Evolutionary conservation across 2,329 filamentous ascomycete species (phyloP).

Genomic region (Sclerotinia trifoliorum): DNA sequence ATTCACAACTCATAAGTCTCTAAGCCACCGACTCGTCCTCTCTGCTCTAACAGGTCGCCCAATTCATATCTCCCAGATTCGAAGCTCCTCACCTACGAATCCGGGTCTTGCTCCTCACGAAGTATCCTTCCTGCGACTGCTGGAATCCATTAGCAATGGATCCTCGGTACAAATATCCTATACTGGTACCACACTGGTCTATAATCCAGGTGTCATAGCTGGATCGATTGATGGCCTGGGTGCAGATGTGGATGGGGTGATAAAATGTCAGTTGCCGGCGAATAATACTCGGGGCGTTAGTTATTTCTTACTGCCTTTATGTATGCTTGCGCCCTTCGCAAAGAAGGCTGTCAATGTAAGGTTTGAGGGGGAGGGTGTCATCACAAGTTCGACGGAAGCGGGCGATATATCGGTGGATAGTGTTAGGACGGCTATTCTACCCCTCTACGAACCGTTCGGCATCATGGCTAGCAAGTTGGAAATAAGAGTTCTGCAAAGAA

Average conservation of each 20-base stretch:
- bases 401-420: slow-evolving; percentile 92
- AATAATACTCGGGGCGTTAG: slow-evolving; percentile 78
- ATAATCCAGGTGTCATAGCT: slow-evolving; percentile 88
- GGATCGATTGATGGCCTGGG: slow-evolving; percentile 73
- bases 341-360: slow-evolving; percentile 88
- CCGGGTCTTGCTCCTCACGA: slow-evolving; percentile 91
- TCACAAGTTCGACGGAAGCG: slow-evolving; percentile 78
- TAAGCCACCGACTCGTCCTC: slow-evolving; percentile 81
- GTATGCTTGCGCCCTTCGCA: slow-evolving; percentile 86
- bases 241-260: slow-evolving; percentile 61
- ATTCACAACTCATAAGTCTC: slow-evolving; percentile 81
- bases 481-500: slow-evolving; percentile 75
- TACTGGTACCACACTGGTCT: slow-evolving; percentile 89
- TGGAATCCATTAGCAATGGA: slow-evolving; percentile 94
- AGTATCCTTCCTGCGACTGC: slow-evolving; percentile 89
- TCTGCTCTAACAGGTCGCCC: slow-evolving; percentile 88
- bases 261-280: slow-evolving; percentile 76
- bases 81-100: slow-evolving; percentile 77
- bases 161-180: slow-evolving; percentile 93
- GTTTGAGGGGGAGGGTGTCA: slow-evolving; percentile 87
- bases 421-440: slow-evolving; percentile 88
- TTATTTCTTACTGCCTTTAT: slow-evolving; percentile 89
- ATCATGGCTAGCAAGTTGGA: slow-evolving; percentile 80
- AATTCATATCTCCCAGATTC: slow-evolving; percentile 91
- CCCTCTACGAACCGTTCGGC: slow-evolving; percentile 85